phyloP scores from a whole-genome alignment of 1,284 basidiomycete genomes.

The Trametes hirsuta region DNA sequence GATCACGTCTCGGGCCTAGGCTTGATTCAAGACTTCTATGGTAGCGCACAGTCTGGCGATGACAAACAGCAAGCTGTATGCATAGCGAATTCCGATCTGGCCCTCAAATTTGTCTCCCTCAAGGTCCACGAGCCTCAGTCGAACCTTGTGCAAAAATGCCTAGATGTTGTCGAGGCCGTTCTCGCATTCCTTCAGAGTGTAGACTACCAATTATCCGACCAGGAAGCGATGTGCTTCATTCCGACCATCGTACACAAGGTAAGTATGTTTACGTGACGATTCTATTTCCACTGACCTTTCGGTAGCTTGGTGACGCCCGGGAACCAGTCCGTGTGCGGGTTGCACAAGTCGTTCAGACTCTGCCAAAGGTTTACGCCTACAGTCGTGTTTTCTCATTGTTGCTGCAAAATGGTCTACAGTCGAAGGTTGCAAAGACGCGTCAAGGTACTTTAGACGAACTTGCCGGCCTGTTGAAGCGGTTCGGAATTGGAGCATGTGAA shows the following conservation, averaged over 20 bases:
- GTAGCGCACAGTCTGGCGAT: constrained; percentile 58
- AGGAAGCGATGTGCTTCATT: constrained; percentile 88
- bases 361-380: constrained; percentile 85
- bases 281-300: constrained; percentile 5
- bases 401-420: constrained; percentile 84
- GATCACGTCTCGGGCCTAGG: constrained; percentile 85
- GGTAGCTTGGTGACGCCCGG: constrained; percentile 78
- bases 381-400: constrained; percentile 89
- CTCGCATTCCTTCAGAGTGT: constrained; percentile 72
- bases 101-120: constrained; percentile 93
- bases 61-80: constrained; percentile 74
- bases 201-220: constrained; percentile 85
- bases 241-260: constrained; percentile 94
- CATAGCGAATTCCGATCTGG: constrained; percentile 89
- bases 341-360: constrained; percentile 69
- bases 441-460: constrained; percentile 87
- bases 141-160: constrained; percentile 85
- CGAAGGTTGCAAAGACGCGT: constrained; percentile 89
- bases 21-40: constrained; percentile 77
- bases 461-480: constrained; percentile 76
- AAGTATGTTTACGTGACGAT: constrained; percentile 25
- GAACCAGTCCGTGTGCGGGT: constrained; percentile 76
- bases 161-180: constrained; percentile 87
- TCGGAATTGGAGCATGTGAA: constrained; percentile 82
- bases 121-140: constrained; percentile 94